Conservation (phyloP, 2,329 filamentous ascomycete species). For the Graphium sp. region DNA sequence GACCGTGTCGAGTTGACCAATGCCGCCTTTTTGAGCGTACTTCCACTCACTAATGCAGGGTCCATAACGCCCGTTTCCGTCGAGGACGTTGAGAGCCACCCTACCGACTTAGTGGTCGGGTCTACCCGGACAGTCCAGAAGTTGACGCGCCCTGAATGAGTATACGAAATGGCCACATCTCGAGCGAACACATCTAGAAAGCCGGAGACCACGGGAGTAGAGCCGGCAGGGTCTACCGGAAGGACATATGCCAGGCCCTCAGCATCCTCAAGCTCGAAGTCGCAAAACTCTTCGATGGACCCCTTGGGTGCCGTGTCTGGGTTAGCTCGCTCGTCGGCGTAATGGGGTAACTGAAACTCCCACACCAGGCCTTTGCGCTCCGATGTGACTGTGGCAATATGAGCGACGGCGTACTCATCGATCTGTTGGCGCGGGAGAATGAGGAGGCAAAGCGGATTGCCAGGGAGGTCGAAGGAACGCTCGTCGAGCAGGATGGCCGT, state of each 20-base stretch:
- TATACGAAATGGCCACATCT: constrained; percentile 78
- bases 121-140: constrained; percentile 77
- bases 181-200: constrained; percentile 76
- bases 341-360: constrained; percentile 50
- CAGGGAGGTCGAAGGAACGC: constrained; percentile 24
- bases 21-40: constrained; percentile 73
- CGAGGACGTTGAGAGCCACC: constrained; percentile 69
- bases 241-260: constrained; percentile 51
- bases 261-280: constrained; percentile 46
- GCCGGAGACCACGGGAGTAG: constrained; percentile 50
- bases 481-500: constrained; percentile 41
- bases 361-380: constrained; percentile 67
- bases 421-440: constrained; percentile 48
- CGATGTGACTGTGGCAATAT: constrained; percentile 71
- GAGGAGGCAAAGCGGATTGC: constrained; percentile 66
- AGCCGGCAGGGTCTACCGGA: constrained; percentile 75
- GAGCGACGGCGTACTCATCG: constrained; percentile 38
- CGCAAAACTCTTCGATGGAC: constrained; percentile 47
- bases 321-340: constrained; percentile 11
- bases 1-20: constrained; percentile 60
- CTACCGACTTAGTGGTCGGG: constrained; percentile 37
- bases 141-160: constrained; percentile 52
- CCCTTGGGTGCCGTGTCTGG: constrained; percentile 4
- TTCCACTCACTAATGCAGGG: constrained; percentile 67
- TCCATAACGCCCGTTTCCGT: constrained; percentile 62